These are phyloP conservation scores for Trebouxia sp. DNA, from an alignment of 139 green algal species.

Conservation along the genomic window DNA sequence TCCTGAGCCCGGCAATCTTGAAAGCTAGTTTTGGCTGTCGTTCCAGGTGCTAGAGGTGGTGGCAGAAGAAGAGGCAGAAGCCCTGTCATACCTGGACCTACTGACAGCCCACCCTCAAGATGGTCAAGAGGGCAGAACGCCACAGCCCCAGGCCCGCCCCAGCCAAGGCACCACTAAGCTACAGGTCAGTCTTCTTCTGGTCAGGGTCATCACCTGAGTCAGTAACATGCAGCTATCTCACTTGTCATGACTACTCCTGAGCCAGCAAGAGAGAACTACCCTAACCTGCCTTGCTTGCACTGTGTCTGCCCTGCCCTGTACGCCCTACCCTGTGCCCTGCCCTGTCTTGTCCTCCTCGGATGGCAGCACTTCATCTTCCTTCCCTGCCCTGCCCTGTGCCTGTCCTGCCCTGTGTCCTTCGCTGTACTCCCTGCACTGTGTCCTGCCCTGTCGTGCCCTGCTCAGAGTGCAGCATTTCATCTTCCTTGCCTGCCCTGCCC, in stretches of 20 bases:
- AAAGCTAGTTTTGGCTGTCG: neutral
- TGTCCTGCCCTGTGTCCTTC: neutral
- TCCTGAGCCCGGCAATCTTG: neutral
- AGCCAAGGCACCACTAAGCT: slow-evolving; percentile 13
- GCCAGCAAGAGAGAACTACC: no score
- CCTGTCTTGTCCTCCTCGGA: neutral
- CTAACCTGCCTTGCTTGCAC: no score
- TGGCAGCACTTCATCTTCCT: neutral
- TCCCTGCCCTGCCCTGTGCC: neutral
- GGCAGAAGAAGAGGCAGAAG: slow-evolving; percentile 62
- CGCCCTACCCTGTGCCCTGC: neutral
- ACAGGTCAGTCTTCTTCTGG: neutral
- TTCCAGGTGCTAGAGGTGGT: slow-evolving; percentile 77
- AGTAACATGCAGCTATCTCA: neutral
- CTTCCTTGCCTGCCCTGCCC: no score
- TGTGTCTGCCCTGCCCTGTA: neutral
- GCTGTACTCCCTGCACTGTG: neutral
- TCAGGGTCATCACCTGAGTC: neutral
- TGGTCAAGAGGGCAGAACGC: neutral
- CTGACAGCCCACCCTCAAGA: slow-evolving; percentile 42
- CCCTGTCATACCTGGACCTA: slow-evolving; percentile 48
- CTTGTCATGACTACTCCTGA: neutral
- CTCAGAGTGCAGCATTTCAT: no score
- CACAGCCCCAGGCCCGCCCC: neutral
- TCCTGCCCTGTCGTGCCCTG: neutral